Base-by-base conservation (phyloP, 306 rosid species). In the Luffa aegyptiaca region DNA sequence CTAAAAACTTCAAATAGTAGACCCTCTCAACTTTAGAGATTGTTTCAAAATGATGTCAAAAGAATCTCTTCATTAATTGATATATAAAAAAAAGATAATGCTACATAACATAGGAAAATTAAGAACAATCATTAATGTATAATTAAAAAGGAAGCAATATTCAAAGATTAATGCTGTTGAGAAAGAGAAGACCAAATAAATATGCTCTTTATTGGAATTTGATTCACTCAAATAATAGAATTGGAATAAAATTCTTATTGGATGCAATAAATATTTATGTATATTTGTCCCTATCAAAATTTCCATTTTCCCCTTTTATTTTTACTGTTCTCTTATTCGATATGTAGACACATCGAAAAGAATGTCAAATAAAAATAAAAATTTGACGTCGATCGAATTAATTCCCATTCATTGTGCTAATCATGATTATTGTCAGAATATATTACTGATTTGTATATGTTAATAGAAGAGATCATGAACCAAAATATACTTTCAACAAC, bases 161-260 rank as follows among this genome's bases (percentile, higher is more conserved):
- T 20, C 4, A 53, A 57, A 57, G 9, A 16, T 10, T 6, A 66
- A 66, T 37, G 14, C 51, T 66, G 1, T 39, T 39, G 26, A 66
- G n/a, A 59, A 63, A 63, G 10, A 21, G 42, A 39, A 7, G 51
- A 17, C 74, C 2, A 21, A 66, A 66, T 17, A 37, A 13, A 66
- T 39, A 66, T 61, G 39, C 7, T 66, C 26, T 66, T 3, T 39
- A 42, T 3, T 39, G 46, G 48, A 42, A 41, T 69, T 69, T 42
- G 75, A 69, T 69, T 69, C 75, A 42, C 53, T 31, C 66, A 61
- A 61, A 61, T 61, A 10, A 61, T 61, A 69, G 53, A 69, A 69
- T 69, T 8, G 51, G 75, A 69, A 69, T 69, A 42, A 42, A n/a
- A 69, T 42, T 39, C 26, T 68, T 41, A 68, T 42, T 68, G 31